Evolutionary conservation across 176 grass and related monocot genomes (phyloP).

Genomic region (Musa acuminata): DNA sequence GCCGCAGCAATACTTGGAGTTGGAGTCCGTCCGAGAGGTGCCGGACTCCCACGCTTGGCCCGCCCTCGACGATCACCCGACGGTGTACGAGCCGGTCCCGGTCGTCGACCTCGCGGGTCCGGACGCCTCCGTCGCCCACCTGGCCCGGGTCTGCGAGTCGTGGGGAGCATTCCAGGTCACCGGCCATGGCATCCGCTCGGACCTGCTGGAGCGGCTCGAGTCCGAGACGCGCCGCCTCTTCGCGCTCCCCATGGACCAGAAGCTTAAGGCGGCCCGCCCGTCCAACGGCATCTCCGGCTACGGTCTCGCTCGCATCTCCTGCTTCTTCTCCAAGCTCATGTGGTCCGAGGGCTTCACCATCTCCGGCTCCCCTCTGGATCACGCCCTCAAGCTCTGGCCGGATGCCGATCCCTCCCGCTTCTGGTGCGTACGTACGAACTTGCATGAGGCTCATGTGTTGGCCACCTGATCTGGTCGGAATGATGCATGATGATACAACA

Average conservation of each 20-base stretch:
- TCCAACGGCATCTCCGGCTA: conserved; percentile 2
- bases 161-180: conserved; percentile 75
- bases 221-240: conserved; percentile 44
- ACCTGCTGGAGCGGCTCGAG: conserved; percentile 51
- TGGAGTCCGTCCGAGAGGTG: conserved; percentile 33
- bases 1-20: conserved; percentile 23
- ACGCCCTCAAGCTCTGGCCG: conserved; percentile 84
- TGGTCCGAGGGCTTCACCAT: conserved; percentile 50
- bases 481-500: too few relatives aligned
- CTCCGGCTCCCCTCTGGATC: conserved; percentile 21
- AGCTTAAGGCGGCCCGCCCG: conserved; percentile 49
- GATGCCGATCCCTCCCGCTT: conserved; percentile 41
- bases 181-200: conserved; percentile 33
- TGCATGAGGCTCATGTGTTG: conserved; percentile 2
- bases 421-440: conserved; percentile 37
- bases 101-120: conserved; percentile 46
- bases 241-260: conserved; percentile 55
- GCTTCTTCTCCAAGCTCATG: conserved; percentile 87
- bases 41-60: conserved; percentile 81
- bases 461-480: too few relatives aligned
- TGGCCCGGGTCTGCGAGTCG: conserved; percentile 43
- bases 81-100: conserved; percentile 25
- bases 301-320: background rate
- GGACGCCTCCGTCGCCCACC: background rate
- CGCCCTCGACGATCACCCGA: conserved; percentile 53